phyloP scores from a whole-genome alignment of 2,329 filamentous ascomycete genomes.

The Clarireedia homoeocarpa region DNA sequence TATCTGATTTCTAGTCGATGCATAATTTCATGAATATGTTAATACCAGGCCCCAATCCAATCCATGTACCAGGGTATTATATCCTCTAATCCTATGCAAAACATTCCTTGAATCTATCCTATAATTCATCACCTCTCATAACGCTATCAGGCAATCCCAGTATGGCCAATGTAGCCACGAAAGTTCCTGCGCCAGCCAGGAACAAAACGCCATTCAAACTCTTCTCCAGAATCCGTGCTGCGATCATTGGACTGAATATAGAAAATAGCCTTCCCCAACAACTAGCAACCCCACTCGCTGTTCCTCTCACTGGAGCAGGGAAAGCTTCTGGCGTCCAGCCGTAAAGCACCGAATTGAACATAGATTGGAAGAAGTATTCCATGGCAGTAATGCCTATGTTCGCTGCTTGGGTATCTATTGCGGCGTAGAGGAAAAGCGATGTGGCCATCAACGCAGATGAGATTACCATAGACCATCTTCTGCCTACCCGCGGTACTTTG shows the following conservation, averaged over 20 bases:
- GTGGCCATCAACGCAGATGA: conserved; percentile 24
- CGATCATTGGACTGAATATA: conserved; percentile 49
- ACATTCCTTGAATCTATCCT: neutral
- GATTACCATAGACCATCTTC: conserved; percentile 25
- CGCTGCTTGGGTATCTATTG: conserved; percentile 22
- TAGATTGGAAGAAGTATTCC: conserved; percentile 28
- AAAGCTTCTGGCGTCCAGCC: conserved; percentile 21
- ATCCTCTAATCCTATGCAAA: too few relatives aligned
- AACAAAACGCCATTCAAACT: conserved; percentile 45
- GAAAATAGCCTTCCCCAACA: conserved; percentile 52
- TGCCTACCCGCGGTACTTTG: conserved; percentile 17
- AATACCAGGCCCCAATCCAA: too few relatives aligned
- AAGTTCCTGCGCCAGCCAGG: conserved; percentile 45
- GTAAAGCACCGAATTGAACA: conserved; percentile 23
- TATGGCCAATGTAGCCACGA: conserved; percentile 45
- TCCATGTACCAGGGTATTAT: too few relatives aligned
- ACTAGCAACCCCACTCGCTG: conserved; percentile 46
- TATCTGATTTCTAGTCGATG: too few relatives aligned
- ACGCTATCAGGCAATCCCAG: conserved; percentile 35
- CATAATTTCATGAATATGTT: too few relatives aligned
- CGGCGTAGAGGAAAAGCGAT: conserved; percentile 23
- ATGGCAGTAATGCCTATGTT: conserved; percentile 26
- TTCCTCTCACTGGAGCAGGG: conserved; percentile 42
- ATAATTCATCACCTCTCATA: conserved; percentile 7
- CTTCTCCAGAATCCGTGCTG: conserved; percentile 35